phyloP scores from a whole-genome alignment of 2,329 filamentous ascomycete genomes.

The Diaporthe velutina region DNA sequence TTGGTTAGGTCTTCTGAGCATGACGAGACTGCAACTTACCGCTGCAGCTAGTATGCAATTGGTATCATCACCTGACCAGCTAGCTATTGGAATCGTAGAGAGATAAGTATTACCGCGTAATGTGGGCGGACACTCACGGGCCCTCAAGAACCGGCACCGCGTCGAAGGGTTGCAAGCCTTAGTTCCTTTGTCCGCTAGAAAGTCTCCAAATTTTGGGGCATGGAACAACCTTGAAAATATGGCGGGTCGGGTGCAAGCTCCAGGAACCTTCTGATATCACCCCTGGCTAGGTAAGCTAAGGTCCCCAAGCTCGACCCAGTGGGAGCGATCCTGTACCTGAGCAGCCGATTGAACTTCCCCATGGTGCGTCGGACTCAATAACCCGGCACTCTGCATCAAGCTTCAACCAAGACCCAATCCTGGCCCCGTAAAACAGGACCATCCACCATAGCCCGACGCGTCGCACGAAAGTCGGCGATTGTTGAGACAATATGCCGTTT shows the following conservation, averaged over 20 bases:
- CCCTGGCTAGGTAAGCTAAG: background rate
- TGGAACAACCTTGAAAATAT: background rate
- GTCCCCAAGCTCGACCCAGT: background rate
- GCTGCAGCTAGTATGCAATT: background rate
- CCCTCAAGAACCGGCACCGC: background rate
- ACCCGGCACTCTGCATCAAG: too few species aligned
- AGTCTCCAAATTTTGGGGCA: background rate
- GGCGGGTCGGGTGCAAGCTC: background rate
- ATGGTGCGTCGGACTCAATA: background rate
- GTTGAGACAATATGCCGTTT: constrained; percentile 67
- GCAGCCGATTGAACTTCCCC: background rate
- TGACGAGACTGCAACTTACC: background rate
- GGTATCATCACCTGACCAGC: background rate
- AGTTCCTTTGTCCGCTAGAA: background rate
- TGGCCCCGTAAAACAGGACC: constrained; percentile 70
- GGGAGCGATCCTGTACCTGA: background rate
- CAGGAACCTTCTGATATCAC: background rate
- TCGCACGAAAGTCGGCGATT: constrained; percentile 67
- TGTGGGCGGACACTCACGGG: background rate
- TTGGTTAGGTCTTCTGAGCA: background rate
- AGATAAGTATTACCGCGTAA: background rate
- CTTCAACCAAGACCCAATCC: constrained; percentile 43
- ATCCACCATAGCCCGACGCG: constrained; percentile 73
- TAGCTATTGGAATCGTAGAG: background rate
- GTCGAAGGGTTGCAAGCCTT: background rate